These are phyloP conservation scores for Ganoderma sp. DNA, from an alignment of 1,284 basidiomycete genomes.

Conservation along the genomic window DNA sequence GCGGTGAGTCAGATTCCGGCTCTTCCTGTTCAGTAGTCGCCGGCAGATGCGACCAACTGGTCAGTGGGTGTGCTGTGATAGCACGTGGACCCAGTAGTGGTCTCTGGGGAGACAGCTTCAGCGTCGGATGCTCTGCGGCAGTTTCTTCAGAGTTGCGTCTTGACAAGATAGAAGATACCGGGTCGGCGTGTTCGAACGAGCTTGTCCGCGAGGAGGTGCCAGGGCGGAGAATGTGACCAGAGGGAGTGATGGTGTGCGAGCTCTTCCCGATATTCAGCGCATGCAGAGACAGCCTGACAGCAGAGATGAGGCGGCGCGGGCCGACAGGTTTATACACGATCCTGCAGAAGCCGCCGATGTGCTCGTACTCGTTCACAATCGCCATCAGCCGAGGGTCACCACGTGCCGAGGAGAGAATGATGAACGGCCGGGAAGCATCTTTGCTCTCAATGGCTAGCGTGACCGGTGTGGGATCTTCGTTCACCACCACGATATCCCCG, in stretches of 20 bases:
- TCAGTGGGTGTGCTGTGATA: slow-evolving; percentile 52
- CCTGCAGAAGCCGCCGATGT: slow-evolving; percentile 85
- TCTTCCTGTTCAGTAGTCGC: slow-evolving; percentile 44
- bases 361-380: slow-evolving; percentile 73
- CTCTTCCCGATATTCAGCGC: slow-evolving; percentile 57
- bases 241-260: slow-evolving; percentile 17
- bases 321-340: slow-evolving; percentile 91
- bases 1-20: slow-evolving; percentile 31
- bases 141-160: slow-evolving; percentile 61
- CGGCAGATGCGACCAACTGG: slow-evolving; percentile 46
- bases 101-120: slow-evolving; percentile 35
- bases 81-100: slow-evolving; percentile 56
- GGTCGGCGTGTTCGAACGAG: slow-evolving; percentile 31
- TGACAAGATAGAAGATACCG: slow-evolving; percentile 28
- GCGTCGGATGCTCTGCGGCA: slow-evolving; percentile 11
- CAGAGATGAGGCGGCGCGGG: slow-evolving; percentile 73
- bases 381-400: slow-evolving; percentile 69
- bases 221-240: slow-evolving; percentile 16
- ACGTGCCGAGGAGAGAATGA: slow-evolving; percentile 75
- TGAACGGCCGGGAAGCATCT: slow-evolving; percentile 69
- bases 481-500: slow-evolving; percentile 84
- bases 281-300: slow-evolving; percentile 76
- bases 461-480: slow-evolving; percentile 76
- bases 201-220: slow-evolving; percentile 20
- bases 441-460: slow-evolving; percentile 60